Percentiles rank a stretch among this genome's conserved stretches.
Evolutionary conservation across 352 stramenopile genomes (phyloP).

Genomic region (Thalassiosira oceanica): DNA sequence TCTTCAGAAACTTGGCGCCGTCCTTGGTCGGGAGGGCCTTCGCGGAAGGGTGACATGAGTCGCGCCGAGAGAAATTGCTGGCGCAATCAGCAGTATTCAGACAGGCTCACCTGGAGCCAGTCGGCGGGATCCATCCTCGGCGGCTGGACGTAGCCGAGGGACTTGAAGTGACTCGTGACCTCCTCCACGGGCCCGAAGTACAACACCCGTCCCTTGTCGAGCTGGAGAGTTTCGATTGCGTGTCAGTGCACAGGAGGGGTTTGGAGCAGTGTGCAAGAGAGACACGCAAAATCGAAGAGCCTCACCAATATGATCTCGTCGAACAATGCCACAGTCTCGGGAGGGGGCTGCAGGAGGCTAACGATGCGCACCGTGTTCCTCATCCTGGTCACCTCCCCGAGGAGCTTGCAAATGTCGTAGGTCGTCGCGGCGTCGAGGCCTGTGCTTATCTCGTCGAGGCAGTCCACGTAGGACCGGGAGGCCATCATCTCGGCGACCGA

Average conservation of each 20-base stretch:
- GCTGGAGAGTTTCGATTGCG: too few relatives aligned
- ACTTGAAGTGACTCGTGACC: constrained; percentile 69
- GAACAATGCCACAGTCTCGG: constrained; percentile 92
- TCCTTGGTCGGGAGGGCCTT: constrained; percentile 61
- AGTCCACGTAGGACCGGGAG: constrained; percentile 79
- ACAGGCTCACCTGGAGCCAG: constrained; percentile 83
- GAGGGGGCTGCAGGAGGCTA: constrained; percentile 80
- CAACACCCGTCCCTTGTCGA: constrained; percentile 84
- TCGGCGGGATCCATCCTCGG: constrained; percentile 85
- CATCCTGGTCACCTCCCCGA: constrained; percentile 68
- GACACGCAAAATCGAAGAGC: too few relatives aligned
- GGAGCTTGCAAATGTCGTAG: constrained; percentile 87
- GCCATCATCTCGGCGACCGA: constrained; percentile 90
- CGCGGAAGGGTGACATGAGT: too few relatives aligned
- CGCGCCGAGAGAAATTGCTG: too few relatives aligned
- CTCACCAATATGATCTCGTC: constrained; percentile 93
- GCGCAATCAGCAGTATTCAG: constrained; percentile 49
- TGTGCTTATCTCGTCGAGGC: constrained; percentile 91
- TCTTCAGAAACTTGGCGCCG: constrained; percentile 46
- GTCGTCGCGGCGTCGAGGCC: constrained; percentile 89
- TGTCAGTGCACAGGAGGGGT: too few relatives aligned
- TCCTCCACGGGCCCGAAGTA: constrained; percentile 87
- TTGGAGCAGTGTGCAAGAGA: too few relatives aligned
- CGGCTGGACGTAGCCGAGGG: constrained; percentile 56
- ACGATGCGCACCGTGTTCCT: constrained; percentile 59